Base-by-base conservation (phyloP, 176 grass and related monocot genomes). In the Saccharum spontaneum region DNA sequence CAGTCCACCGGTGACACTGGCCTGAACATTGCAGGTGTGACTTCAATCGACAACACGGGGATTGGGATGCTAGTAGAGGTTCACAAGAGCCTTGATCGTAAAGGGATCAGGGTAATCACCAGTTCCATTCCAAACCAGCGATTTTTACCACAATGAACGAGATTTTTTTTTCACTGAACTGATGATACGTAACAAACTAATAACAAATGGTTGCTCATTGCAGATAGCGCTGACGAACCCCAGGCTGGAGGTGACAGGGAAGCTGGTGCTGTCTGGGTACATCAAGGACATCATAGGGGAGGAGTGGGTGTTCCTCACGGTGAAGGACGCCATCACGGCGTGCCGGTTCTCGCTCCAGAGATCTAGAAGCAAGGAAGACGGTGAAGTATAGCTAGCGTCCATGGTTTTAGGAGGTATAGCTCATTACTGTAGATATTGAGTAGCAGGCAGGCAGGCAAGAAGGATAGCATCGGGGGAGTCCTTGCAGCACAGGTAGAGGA, bases 221-320 rank as follows among this genome's bases (percentile, higher is more conserved):
- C 90, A 99, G 97, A 65, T 96, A 48, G 90, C 76, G 16, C 84
- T 99, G 59, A 76, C 73, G 41, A 96, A 99, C 71, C 97, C 97
- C 0, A 94, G 84, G 68, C 36, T 84, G n/a, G 52, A 86, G 31
- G 93, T 99, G 52, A 91, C 81, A 40, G 90, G 91, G 61, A 99
- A 94, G 83, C 86, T 99, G 86, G 63, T 92, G 57, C 31, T 30
- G 39, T 90, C 84, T 10, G 76, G 86, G 23, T 95, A 72, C 80
- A 88, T 98, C 66, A 63, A 82, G 65, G 63, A 62, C 61, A 28
- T 70, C 38, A 54, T 98, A 20, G 93, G 96, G 40, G 75, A 95
- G 77, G 87, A 95, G 44, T 85, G 87, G 85, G 81, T 92, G 67
- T 98, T 95, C 87, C 83, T 98, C 49, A 92, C 89, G 3, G 38